phyloP scores from a whole-genome alignment of 192 early-diverging fungal genomes.

The Dissophora ornata region DNA sequence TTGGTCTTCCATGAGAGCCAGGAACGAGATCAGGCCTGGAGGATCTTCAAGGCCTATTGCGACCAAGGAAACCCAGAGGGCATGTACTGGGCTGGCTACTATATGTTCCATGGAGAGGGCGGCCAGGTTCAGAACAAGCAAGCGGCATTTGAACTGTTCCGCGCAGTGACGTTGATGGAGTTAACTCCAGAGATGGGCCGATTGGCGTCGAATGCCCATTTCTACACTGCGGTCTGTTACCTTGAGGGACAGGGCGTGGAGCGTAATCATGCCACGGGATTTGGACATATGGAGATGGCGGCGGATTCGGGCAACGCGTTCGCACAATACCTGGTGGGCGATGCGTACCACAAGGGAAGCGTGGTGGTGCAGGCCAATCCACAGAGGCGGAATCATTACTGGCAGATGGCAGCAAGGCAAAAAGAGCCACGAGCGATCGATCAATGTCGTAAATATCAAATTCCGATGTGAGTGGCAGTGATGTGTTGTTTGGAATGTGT shows the following conservation, averaged over 20 bases:
- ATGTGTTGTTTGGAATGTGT: no score
- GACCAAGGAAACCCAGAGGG: conserved; percentile 35
- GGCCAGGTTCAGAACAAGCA: conserved; percentile 20
- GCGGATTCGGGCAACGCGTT: conserved; percentile 41
- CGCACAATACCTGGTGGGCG: conserved; percentile 43
- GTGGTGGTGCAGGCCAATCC: conserved; percentile 31
- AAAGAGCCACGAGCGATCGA: conserved; percentile 32
- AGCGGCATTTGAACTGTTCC: conserved; percentile 33
- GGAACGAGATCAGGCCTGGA: conserved; percentile 37
- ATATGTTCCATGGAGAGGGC: conserved; percentile 47
- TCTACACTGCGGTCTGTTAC: conserved; percentile 44
- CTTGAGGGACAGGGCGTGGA: conserved; percentile 38
- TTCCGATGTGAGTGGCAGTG: conserved; percentile 17
- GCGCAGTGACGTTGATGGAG: conserved; percentile 28
- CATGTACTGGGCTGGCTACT: conserved; percentile 51
- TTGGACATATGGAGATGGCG: conserved; percentile 53
- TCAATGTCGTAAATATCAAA: conserved; percentile 18
- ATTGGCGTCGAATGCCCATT: conserved; percentile 38
- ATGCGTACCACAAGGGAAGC: conserved; percentile 49
- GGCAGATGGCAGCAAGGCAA: conserved; percentile 45
- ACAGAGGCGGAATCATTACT: conserved; percentile 44
- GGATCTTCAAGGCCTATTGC: conserved; percentile 36
- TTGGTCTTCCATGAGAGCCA: conserved; percentile 24
- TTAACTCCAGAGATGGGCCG: conserved; percentile 5
- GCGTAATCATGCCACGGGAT: conserved; percentile 21